Percentiles rank a stretch among this genome's conserved stretches.
These are phyloP conservation scores for Mesostigma viride DNA, from an alignment of 139 green algal species.

Conservation along the genomic window DNA sequence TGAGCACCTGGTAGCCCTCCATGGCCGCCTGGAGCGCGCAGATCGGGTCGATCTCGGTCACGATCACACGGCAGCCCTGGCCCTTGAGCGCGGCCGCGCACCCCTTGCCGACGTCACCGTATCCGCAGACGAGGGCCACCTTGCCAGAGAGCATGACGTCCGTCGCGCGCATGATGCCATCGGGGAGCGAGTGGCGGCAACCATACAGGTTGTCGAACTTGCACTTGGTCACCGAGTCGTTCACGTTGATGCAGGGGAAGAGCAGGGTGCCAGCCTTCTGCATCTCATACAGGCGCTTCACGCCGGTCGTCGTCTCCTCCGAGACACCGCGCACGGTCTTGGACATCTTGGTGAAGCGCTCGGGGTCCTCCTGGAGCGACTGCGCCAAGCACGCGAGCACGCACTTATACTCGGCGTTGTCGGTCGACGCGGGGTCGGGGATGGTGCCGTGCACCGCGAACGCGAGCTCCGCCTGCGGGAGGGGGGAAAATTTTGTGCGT, in stretches of 20 bases:
- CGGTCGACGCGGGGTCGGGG: conserved; percentile 83
- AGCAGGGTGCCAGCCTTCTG: conserved; percentile 68
- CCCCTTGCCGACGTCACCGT: conserved; percentile 98
- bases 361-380: conserved; percentile 50
- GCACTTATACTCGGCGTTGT: conserved; percentile 98
- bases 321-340: conserved; percentile 77
- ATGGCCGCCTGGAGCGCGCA: conserved; percentile 81
- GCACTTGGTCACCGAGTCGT: conserved; percentile 99
- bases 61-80: conserved; percentile 77
- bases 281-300: conserved; percentile 99
- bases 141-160: conserved; percentile 92
- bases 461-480: conserved; percentile 83
- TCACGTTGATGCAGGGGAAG: conserved; percentile 99
- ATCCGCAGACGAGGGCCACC: conserved; percentile 67
- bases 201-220: conserved; percentile 99
- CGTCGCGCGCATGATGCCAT: conserved; percentile 98
- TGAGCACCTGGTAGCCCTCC: conserved; percentile 72
- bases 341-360: conserved; percentile 68
- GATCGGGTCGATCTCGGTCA: conserved; percentile 98
- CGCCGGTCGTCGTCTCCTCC: conserved; percentile 98
- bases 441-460: conserved; percentile 82
- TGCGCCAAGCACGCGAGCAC: conserved; percentile 87
- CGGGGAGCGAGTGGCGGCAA: conserved; percentile 96
- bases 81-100: conserved; percentile 92
- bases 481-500: no score